Base-by-base conservation (phyloP, 164 flowering plant species). In the Vitis cinerea region DNA sequence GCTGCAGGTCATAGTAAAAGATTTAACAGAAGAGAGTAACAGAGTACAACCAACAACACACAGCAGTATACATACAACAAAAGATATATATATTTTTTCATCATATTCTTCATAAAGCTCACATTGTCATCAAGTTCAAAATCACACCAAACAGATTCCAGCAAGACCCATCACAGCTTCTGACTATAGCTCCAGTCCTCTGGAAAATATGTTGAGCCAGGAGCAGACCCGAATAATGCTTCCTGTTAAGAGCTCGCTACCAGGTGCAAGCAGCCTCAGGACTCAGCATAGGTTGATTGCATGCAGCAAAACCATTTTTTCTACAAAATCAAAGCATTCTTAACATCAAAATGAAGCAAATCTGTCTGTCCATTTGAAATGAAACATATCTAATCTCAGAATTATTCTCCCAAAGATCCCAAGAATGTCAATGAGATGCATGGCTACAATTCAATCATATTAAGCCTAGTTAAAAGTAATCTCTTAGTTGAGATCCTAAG, bases 241-340 rank as follows among this genome's bases (percentile, higher is more conserved):
- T 47, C 57, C 30, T 59, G 48, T 16, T 4, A 10, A 23, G 10
- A 12, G 54, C 67, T 53, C 47, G 6, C 29, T 59, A 30, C 15
- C 0, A 27, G 16, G 68, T 29, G 47, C 31, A 50, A 57, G 77
- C 71, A 49, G 31, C 73, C 50, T 73, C 61, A 63, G 51, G 72
- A 72, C n/a, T 79, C 75, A 14, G 78, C 76, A 23, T 56, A 16
- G 30, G 70, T 56, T 52, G 75, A 65, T 56, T 72, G 72, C 23
- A 82, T 65, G 75, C 85, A 82, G 81, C 85, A 82, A 71, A 71
- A 72, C 81, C 82, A 78, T 74, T 75, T 78, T 57, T 74, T 82
- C 83, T 82, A 78, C 74, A 65, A 37, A 56, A 68, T 70, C n/a
- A 56, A 50, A 29, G 16, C 74, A 66, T 9, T 12, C 30, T 37